phyloP scores from a whole-genome alignment of 768 basidiomycete species.

The Collybia nuda region DNA sequence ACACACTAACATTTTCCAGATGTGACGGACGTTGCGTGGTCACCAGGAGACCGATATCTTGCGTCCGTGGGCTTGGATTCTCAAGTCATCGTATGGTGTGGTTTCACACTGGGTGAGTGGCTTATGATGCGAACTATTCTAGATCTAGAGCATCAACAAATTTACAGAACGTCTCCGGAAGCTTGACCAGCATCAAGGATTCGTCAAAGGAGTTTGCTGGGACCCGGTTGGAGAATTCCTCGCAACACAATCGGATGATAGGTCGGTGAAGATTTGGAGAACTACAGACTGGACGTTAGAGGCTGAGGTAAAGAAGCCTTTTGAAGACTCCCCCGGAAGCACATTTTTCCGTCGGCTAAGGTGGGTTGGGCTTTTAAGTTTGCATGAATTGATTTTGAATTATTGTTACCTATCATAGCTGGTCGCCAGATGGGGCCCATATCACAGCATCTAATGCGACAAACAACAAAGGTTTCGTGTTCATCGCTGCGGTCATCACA shows the following conservation, averaged over 20 bases:
- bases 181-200: constrained; percentile 89
- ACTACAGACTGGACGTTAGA: constrained; percentile 90
- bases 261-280: constrained; percentile 95
- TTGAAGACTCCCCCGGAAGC: constrained; percentile 90
- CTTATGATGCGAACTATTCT: background rate
- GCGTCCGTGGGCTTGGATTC: constrained; percentile 95
- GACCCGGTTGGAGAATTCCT: constrained; percentile 98
- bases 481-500: constrained; percentile 94
- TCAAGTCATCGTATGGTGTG: constrained; percentile 91
- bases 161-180: constrained; percentile 74
- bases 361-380: constrained; percentile 32
- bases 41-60: constrained; percentile 86
- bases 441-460: constrained; percentile 98
- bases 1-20: constrained; percentile 45
- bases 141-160: background rate
- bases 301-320: constrained; percentile 84
- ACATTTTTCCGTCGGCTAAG: constrained; percentile 93
- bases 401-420: constrained; percentile 47
- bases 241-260: constrained; percentile 97
- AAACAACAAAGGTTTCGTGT: constrained; percentile 94
- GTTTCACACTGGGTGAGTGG: constrained; percentile 77
- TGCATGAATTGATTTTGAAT: background rate
- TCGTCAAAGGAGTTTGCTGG: constrained; percentile 99
- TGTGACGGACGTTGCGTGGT: constrained; percentile 95
- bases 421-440: constrained; percentile 99